These are phyloP conservation scores for Pulveroboletus sp. DNA, from an alignment of 1,284 basidiomycete species.

Conservation along the genomic window DNA sequence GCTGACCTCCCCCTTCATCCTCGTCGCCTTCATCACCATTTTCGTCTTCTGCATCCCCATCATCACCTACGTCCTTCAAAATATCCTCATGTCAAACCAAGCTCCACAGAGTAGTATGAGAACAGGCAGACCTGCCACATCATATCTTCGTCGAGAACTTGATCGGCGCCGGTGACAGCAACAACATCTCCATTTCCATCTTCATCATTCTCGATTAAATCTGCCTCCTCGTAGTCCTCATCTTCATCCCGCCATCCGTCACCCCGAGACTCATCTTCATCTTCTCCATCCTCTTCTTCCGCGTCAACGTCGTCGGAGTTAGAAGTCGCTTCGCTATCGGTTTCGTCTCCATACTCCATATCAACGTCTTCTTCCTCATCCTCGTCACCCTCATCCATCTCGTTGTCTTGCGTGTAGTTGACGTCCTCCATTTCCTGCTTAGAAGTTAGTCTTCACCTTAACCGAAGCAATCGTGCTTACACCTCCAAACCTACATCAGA, in stretches of 20 bases:
- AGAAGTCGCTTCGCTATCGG: slow-evolving; percentile 77
- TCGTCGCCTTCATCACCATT: slow-evolving; percentile 48
- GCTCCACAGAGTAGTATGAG: not conserved
- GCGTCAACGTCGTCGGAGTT: slow-evolving; percentile 63
- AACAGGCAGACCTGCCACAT: slow-evolving; percentile 68
- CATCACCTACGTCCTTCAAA: slow-evolving; percentile 57
- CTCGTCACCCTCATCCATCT: slow-evolving; percentile 80
- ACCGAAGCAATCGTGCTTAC: slow-evolving; percentile 49
- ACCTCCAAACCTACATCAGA: slow-evolving; percentile 64
- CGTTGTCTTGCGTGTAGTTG: slow-evolving; percentile 68
- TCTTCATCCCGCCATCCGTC: slow-evolving; percentile 69
- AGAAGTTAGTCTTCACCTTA: slow-evolving; percentile 1
- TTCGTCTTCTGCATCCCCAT: slow-evolving; percentile 56
- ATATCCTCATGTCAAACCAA: slow-evolving; percentile 8
- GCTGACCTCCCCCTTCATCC: slow-evolving; percentile 44
- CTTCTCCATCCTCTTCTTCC: slow-evolving; percentile 62
- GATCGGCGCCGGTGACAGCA: slow-evolving; percentile 40
- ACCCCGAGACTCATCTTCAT: slow-evolving; percentile 61
- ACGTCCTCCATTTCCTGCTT: slow-evolving; percentile 80
- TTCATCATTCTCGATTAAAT: slow-evolving; percentile 55
- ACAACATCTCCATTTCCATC: slow-evolving; percentile 49
- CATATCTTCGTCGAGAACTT: slow-evolving; percentile 54
- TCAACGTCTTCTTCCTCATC: slow-evolving; percentile 83
- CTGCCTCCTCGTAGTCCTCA: slow-evolving; percentile 64
- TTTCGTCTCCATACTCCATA: slow-evolving; percentile 83